Evolutionary conservation across 73 alveolate species (phyloP).

Genomic region (Paramecium pentaurelia): DNA sequence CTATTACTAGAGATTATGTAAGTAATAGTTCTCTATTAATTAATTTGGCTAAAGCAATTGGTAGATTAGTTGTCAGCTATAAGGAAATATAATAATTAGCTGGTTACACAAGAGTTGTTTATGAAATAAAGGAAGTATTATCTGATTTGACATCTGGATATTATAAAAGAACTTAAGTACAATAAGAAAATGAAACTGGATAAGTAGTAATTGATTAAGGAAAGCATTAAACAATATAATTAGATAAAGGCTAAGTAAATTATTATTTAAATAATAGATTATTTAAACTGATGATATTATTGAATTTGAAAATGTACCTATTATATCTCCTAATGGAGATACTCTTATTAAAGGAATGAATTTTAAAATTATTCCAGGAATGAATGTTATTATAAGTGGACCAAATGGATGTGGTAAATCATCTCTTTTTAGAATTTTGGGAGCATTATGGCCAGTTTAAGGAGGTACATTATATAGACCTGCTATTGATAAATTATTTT

Average conservation of each 20-base stretch:
- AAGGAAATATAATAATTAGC: constrained; percentile 88
- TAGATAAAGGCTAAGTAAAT: constrained; percentile 31
- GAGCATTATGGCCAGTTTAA: constrained; percentile 92
- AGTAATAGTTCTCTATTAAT: constrained; percentile 85
- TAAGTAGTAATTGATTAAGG: not conserved
- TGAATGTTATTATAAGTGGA: constrained; percentile 88
- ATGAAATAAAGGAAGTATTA: constrained; percentile 81
- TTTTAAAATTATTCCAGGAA: constrained; percentile 80
- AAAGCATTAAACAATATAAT: constrained; percentile 3
- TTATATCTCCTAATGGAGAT: constrained; percentile 93
- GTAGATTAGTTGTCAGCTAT: constrained; percentile 87
- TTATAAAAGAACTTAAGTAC: constrained; percentile 45
- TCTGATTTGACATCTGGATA: constrained; percentile 68
- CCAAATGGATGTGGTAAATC: constrained; percentile 97
- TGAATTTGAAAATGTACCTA: constrained; percentile 83
- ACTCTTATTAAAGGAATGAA: constrained; percentile 70
- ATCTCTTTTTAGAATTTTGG: constrained; percentile 91
- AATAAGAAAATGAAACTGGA: not conserved
- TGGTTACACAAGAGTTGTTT: constrained; percentile 87
- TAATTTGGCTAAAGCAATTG: constrained; percentile 93
- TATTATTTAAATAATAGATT: not conserved
- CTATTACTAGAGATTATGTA: constrained; percentile 87
- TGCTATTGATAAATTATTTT: constrained; percentile 72
- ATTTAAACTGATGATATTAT: constrained; percentile 60
- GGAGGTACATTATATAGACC: constrained; percentile 88